Percentiles rank a stretch among this genome's conserved stretches.
Conservation (phyloP, 2,329 filamentous ascomycete genomes). For the Dactylonectria estremocensis region DNA sequence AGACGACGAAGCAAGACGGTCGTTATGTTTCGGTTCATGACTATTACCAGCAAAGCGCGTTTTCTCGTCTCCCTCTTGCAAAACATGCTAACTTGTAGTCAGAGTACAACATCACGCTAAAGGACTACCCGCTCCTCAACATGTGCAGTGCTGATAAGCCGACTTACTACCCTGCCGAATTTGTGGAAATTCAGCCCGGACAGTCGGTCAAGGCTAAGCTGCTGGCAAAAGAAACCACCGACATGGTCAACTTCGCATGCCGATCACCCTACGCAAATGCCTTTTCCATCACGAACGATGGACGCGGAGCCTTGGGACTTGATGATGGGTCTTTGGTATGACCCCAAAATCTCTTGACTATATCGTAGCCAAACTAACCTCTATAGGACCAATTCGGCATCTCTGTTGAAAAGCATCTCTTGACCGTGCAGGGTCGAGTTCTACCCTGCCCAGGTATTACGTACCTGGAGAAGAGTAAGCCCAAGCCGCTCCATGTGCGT, state of each 20-base stretch:
- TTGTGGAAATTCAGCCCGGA: slow-evolving; percentile 74
- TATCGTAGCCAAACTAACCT: slow-evolving; percentile 29
- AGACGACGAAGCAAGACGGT: slow-evolving; percentile 40
- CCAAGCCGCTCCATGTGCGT: slow-evolving; percentile 45
- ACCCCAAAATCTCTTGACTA: not conserved
- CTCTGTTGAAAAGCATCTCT: slow-evolving; percentile 70
- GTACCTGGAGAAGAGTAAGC: slow-evolving; percentile 63
- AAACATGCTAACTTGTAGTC: slow-evolving; percentile 24
- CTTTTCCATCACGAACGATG: slow-evolving; percentile 72
- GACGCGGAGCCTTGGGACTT: slow-evolving; percentile 71
- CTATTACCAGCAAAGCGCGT: slow-evolving; percentile 62
- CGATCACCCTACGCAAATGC: slow-evolving; percentile 78
- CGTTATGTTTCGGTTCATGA: slow-evolving; percentile 58
- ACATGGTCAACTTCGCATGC: slow-evolving; percentile 83
- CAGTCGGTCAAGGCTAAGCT: slow-evolving; percentile 76
- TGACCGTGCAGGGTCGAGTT: slow-evolving; percentile 82
- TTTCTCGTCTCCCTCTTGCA: not conserved
- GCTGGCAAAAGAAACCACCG: slow-evolving; percentile 70
- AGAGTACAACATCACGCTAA: slow-evolving; percentile 55
- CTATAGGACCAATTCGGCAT: slow-evolving; percentile 71
- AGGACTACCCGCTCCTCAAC: slow-evolving; percentile 75
- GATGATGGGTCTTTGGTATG: slow-evolving; percentile 61
- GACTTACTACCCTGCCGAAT: slow-evolving; percentile 77
- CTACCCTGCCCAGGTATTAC: slow-evolving; percentile 72
- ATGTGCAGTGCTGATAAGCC: slow-evolving; percentile 71